Conservation (phyloP, 2,329 filamentous ascomycete genomes). For the Elsinoe fawcettii region DNA sequence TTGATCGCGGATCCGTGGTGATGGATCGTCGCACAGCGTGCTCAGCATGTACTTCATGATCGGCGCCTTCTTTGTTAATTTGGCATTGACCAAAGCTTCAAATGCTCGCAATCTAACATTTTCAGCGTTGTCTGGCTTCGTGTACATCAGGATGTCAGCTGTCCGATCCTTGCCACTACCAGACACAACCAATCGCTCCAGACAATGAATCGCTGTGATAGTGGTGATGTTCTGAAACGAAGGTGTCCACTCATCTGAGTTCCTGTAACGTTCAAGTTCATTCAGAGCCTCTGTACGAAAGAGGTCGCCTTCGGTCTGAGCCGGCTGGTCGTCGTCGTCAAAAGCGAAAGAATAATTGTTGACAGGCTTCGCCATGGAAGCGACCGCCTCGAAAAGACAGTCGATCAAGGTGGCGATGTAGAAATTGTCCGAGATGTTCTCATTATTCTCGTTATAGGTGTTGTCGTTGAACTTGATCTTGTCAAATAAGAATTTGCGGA, state of each 20-base stretch:
- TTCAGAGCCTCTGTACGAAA: slow-evolving; percentile 51
- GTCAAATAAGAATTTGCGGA: slow-evolving; percentile 78
- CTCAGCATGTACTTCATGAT: slow-evolving; percentile 51
- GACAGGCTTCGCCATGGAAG: slow-evolving; percentile 25
- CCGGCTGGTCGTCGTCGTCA: slow-evolving; percentile 30
- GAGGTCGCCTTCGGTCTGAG: slow-evolving; percentile 38
- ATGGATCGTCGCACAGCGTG: slow-evolving; percentile 49
- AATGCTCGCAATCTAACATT: slow-evolving; percentile 54
- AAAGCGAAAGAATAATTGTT: slow-evolving; percentile 30
- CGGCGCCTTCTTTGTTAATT: slow-evolving; percentile 43
- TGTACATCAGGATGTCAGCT: slow-evolving; percentile 55
- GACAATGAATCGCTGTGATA: slow-evolving; percentile 53
- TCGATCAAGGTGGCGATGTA: slow-evolving; percentile 77
- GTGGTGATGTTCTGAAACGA: slow-evolving; percentile 60
- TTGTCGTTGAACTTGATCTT: slow-evolving; percentile 94
- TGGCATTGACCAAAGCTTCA: slow-evolving; percentile 49
- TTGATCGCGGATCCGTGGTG: slow-evolving; percentile 49
- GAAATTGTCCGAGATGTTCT: slow-evolving; percentile 72
- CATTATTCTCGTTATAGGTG: slow-evolving; percentile 57
- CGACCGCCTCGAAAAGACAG: slow-evolving; percentile 49
- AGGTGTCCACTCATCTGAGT: slow-evolving; percentile 60
- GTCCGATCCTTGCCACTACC: slow-evolving; percentile 46
- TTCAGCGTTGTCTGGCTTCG: slow-evolving; percentile 51
- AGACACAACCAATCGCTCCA: slow-evolving; percentile 47
- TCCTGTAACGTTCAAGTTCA: slow-evolving; percentile 55